Percentiles rank a stretch among this genome's conserved stretches.
Evolutionary conservation across 164 flowering plant genomes (phyloP).

Genomic region (Malania oleifera): DNA sequence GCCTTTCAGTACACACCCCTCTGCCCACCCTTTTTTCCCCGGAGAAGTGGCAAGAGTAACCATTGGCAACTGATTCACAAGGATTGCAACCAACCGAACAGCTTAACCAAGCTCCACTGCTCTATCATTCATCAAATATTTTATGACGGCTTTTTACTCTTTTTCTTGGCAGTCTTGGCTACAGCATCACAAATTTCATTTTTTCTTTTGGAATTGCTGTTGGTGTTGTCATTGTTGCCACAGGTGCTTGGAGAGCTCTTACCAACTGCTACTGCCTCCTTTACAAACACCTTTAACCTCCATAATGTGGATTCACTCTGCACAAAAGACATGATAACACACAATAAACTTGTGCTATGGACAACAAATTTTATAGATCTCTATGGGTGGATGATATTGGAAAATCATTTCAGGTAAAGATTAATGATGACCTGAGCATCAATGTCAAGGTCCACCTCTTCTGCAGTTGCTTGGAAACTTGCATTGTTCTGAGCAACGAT

Average conservation of each 20-base stretch:
- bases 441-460: slow-evolving; percentile 79
- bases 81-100: no score
- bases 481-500: slow-evolving; percentile 78
- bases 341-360: no score
- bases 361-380: no score
- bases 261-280: slow-evolving; percentile 49
- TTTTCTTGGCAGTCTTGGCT: slow-evolving; percentile 58
- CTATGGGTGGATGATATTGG: no score
- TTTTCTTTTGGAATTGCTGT: no score
- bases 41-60: no score
- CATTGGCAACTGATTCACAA: no score
- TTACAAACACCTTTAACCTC: slow-evolving; percentile 76
- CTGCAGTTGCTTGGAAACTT: slow-evolving; percentile 59
- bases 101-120: no score
- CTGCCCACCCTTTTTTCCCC: no score
- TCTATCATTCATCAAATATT: no score
- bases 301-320: slow-evolving; percentile 86
- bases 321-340: slow-evolving; percentile 18
- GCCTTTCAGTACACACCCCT: no score
- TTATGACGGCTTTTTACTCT: no score
- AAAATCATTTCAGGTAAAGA: neutral
- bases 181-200: slow-evolving; percentile 57
- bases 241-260: slow-evolving; percentile 37
- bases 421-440: slow-evolving; percentile 64
- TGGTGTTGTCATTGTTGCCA: slow-evolving; percentile 26